Base-by-base conservation (phyloP, 257 asterid species). In the Nyctanthes arbortristis region DNA sequence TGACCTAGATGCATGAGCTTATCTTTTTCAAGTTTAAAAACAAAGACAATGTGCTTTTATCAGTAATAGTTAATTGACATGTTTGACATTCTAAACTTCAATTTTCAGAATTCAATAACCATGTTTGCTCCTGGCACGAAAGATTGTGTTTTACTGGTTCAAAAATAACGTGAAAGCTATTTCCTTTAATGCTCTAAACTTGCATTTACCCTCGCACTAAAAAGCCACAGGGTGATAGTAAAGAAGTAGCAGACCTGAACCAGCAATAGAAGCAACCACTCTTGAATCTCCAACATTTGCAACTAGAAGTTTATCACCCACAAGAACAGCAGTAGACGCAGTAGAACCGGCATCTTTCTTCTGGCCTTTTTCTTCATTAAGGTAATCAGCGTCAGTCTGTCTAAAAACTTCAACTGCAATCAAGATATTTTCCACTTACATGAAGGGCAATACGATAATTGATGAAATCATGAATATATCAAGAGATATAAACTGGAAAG, bases 231-330 rank as follows among this genome's bases (percentile, higher is more conserved):
- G n/a, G 45, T 30, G 25, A 57, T 60, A 22, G 40, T 40, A 60
- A 58, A 61, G 36, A 63, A 31, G 74, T 33, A 69, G 49, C 83
- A 68, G 60, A 89, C 96, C 95, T 82, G 90, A 82, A 58, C 97
- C 96, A 60, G 77, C 84, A 73, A 91, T 84, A 79, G 86, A 84
- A 67, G 93, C 93, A 76, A 90, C 97, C 66, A 82, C 96, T 79
- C 96, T 80, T 27, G 96, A 89, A 77, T 89, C 96, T 58, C 96
- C 96, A 28, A 89, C 96, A 72, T 89, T 89, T 45, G 95, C 96
- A 24, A 85, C 96, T 56, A 87, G 76, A 40, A 89, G 75, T 59
- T 75, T 81, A 74, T 85, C 89, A 12, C 87, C 87, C 13, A 89
- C 82, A 62, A 89, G 85, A 63, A 89, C 80, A 67, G 91, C 95